Evolutionary conservation across 495 filamentous ascomycete species (phyloP).

Genomic region (Cladorrhinum samala): DNA sequence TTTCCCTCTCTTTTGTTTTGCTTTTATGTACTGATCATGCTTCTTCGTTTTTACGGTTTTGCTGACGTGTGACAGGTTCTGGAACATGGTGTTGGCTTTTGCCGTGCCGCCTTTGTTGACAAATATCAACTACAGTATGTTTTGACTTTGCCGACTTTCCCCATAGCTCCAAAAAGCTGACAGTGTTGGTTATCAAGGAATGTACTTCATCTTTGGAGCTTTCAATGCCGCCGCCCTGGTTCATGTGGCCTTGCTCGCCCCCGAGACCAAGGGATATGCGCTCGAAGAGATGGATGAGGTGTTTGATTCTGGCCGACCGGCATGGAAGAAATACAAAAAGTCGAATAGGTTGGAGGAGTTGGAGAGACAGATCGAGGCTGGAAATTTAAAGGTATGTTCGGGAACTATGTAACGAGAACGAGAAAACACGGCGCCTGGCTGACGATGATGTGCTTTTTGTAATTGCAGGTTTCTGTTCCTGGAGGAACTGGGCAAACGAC

Average conservation of each 20-base stretch:
- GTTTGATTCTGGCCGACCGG: slow-evolving; percentile 48
- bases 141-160: too few species aligned
- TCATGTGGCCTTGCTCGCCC: slow-evolving; percentile 65
- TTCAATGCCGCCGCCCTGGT: slow-evolving; percentile 64
- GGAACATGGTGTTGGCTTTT: slow-evolving; percentile 60
- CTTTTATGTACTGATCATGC: too few species aligned
- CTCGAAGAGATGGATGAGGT: slow-evolving; percentile 62
- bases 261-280: slow-evolving; percentile 74
- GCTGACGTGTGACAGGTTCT: too few species aligned
- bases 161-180: too few species aligned
- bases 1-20: too few species aligned
- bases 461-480: slow-evolving; percentile 6
- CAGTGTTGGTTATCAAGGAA: too few species aligned
- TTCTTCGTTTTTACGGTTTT: too few species aligned
- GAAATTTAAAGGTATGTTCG: slow-evolving; percentile 39
- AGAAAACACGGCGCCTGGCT: not conserved
- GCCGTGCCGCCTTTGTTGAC: slow-evolving; percentile 54
- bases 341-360: slow-evolving; percentile 43
- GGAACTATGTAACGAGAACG: not conserved
- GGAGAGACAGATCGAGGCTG: slow-evolving; percentile 46
- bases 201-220: slow-evolving; percentile 64
- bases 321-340: slow-evolving; percentile 41
- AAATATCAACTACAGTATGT: slow-evolving; percentile 52
- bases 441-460: not conserved
- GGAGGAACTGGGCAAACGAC: not conserved